These are phyloP conservation scores for Talaromyces ruber DNA, from an alignment of 495 filamentous ascomycete species.

Conservation along the genomic window DNA sequence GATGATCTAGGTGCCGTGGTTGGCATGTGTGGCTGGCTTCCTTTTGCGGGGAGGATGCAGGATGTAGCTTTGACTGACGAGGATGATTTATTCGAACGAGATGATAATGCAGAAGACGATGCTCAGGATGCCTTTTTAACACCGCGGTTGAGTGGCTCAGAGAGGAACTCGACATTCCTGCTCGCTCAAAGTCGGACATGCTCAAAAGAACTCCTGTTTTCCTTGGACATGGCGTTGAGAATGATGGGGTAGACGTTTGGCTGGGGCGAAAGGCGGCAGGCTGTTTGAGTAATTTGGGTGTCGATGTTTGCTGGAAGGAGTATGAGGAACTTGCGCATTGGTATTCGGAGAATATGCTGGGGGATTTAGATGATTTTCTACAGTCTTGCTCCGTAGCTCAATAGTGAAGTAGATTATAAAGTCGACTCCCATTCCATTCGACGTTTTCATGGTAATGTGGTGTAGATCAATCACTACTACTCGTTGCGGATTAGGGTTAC, in stretches of 20 bases:
- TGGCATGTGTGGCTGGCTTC: constrained; percentile 49
- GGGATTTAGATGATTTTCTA: neutral
- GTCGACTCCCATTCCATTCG: neutral
- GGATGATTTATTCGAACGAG: constrained; percentile 10
- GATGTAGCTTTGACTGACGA: constrained; percentile 15
- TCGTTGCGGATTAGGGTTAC: neutral
- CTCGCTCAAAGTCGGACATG: neutral
- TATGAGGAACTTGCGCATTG: constrained; percentile 44
- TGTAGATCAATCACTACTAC: neutral
- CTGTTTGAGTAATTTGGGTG: constrained; percentile 25
- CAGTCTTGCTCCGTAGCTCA: neutral
- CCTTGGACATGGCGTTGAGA: constrained; percentile 39
- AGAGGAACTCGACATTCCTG: neutral
- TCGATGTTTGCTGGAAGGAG: constrained; percentile 31
- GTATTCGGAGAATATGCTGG: constrained; percentile 30
- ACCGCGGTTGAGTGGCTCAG: neutral
- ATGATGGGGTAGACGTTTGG: constrained; percentile 32
- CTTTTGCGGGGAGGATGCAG: constrained; percentile 30
- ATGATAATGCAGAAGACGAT: constrained; percentile 12
- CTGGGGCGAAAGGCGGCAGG: constrained; percentile 27
- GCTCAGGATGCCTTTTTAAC: constrained; percentile 6
- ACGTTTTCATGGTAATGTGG: neutral
- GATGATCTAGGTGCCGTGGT: constrained; percentile 29
- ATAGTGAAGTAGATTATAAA: neutral
- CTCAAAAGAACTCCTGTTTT: constrained; percentile 27